Base-by-base conservation (phyloP, 257 asterid genomes). In the Solanum chmielewskii region DNA sequence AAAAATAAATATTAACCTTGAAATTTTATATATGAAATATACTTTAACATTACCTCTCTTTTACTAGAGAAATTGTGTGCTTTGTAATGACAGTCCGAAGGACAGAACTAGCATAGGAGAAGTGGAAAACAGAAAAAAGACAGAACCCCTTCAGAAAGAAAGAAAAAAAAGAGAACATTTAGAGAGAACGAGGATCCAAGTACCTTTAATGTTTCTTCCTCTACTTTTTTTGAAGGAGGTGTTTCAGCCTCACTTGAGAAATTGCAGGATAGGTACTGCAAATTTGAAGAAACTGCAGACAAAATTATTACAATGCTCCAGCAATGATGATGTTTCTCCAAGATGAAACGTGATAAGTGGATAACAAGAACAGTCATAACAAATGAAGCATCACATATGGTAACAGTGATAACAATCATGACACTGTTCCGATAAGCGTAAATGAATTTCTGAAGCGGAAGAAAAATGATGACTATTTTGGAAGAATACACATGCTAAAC, bases 201-300 rank as follows among this genome's bases (percentile, higher is more conserved):
- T 89, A 95, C 95, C 98, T 91, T 89, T 44, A 93, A 80, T 88
- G 49, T 88, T 41, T 94, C 91, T 88, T 92, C 98, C 90, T 95
- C 98, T 89, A 6, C 87, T 88, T 68, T 88, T 68, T n/a, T 94
- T 91, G 95, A 93, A 77, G 91, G 74, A 87, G 20, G 73, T 77
- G 86, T 84, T 83, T 90, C 89, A 90, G 90, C 88, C 90, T 93
- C 89, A 47, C 21, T 35, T 76, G 90, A 88, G 90, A 90, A 88
- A 86, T 66, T 84, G 91, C 89, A n/a, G 90, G 92, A 60, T 64
- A 71, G 31, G 90, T 49, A 87, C 98, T 93, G 95, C 92, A 91
- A 71, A 42, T 69, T 21, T 52, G 25, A 71, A 85, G 83, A 47
- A 78, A 45, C 84, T 69, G 49, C 62, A 85, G 29, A 45, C 15